Percentiles rank a stretch among this genome's conserved stretches.
These are phyloP conservation scores for Aspergillus pseudotamarii DNA, from an alignment of 2,329 filamentous ascomycete genomes.

Conservation along the genomic window DNA sequence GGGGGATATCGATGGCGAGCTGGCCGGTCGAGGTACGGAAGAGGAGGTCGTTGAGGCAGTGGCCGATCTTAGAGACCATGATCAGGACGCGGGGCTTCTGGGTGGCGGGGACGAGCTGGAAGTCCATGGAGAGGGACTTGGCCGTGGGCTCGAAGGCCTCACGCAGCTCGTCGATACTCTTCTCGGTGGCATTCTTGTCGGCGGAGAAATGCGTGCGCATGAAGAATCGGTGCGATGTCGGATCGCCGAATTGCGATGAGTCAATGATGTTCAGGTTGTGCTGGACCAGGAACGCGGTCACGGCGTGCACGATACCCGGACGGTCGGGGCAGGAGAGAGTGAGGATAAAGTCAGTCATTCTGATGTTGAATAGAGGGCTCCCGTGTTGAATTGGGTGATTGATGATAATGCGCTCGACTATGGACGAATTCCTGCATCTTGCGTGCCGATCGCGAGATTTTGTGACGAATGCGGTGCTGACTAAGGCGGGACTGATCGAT, in stretches of 20 bases:
- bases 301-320: slow-evolving; percentile 81
- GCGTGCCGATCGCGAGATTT: slow-evolving; percentile 3
- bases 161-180: slow-evolving; percentile 54
- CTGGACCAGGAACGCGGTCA: slow-evolving; percentile 74
- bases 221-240: slow-evolving; percentile 75
- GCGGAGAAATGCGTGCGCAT: slow-evolving; percentile 85
- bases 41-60: slow-evolving; percentile 81
- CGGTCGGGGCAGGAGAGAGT: slow-evolving; percentile 84
- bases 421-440: not conserved
- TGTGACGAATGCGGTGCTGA: slow-evolving; percentile 14
- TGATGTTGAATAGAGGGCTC: slow-evolving; percentile 21
- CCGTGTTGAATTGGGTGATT: slow-evolving; percentile 28
- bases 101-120: slow-evolving; percentile 68
- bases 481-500: slow-evolving; percentile 20
- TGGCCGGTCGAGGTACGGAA: slow-evolving; percentile 77
- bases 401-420: not conserved
- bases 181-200: slow-evolving; percentile 18
- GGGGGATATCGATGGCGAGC: slow-evolving; percentile 72
- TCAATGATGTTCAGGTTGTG: slow-evolving; percentile 80
- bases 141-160: slow-evolving; percentile 65
- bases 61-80: slow-evolving; percentile 88
- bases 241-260: slow-evolving; percentile 81
- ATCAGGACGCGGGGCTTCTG: slow-evolving; percentile 77
- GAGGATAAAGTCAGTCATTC: slow-evolving; percentile 66
- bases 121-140: slow-evolving; percentile 67